Conservation (phyloP, 495 filamentous ascomycete genomes). For the Penicillium taxi region DNA sequence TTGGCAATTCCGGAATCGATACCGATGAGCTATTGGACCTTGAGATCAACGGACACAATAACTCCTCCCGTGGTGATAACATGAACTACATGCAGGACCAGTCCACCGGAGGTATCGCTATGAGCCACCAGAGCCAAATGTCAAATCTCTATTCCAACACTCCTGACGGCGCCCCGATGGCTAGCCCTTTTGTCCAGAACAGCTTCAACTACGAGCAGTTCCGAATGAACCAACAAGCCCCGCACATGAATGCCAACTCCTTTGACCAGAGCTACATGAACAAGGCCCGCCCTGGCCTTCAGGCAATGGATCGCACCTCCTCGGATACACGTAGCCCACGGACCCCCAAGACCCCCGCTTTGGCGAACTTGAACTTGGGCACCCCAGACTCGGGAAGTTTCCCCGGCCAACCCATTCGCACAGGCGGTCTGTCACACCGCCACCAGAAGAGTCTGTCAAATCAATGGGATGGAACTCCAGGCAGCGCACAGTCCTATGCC, state of each 20-base stretch:
- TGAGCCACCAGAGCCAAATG: slow-evolving; percentile 48
- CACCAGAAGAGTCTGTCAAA: slow-evolving; percentile 76
- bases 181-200: slow-evolving; percentile 70
- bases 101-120: slow-evolving; percentile 35
- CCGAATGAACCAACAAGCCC: slow-evolving; percentile 50
- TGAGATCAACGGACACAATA: slow-evolving; percentile 43
- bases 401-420: slow-evolving; percentile 66
- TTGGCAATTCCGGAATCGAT: slow-evolving; percentile 47
- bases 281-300: slow-evolving; percentile 52
- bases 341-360: slow-evolving; percentile 65
- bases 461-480: slow-evolving; percentile 75
- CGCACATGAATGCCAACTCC: slow-evolving; percentile 43
- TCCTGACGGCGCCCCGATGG: slow-evolving; percentile 78
- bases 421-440: slow-evolving; percentile 47
- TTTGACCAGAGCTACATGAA: slow-evolving; percentile 46
- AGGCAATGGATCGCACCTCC: slow-evolving; percentile 58
- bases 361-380: slow-evolving; percentile 49
- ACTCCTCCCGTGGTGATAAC: slow-evolving; percentile 28
- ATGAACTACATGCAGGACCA: slow-evolving; percentile 43
- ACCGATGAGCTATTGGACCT: slow-evolving; percentile 48
- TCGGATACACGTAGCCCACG: slow-evolving; percentile 68
- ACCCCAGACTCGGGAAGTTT: slow-evolving; percentile 62
- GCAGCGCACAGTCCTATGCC: slow-evolving; percentile 67
- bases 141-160: slow-evolving; percentile 76
- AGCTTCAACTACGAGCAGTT: slow-evolving; percentile 68